Percentiles rank a stretch among this genome's conserved stretches.
Evolutionary conservation across 768 basidiomycete species (phyloP).

Genomic region (Phylloporus sp.): DNA sequence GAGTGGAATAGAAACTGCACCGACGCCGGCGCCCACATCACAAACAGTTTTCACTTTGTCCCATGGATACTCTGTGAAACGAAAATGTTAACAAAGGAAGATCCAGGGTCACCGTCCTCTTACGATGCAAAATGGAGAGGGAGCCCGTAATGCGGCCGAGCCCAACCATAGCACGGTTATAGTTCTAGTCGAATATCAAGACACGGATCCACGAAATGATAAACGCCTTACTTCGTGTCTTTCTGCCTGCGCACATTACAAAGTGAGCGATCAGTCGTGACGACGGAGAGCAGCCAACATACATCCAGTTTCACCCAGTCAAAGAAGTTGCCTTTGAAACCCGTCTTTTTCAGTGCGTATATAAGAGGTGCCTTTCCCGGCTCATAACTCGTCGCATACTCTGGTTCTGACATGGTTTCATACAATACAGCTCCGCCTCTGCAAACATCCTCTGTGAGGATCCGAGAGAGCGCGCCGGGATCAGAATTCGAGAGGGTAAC

Average conservation of each 20-base stretch:
- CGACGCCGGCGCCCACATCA: constrained; percentile 28
- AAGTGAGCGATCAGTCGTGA: neutral
- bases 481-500: constrained; percentile 17
- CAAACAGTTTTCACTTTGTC: constrained; percentile 21
- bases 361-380: constrained; percentile 20
- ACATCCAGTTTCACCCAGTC: constrained; percentile 24
- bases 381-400: constrained; percentile 21
- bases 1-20: constrained; percentile 25
- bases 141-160: constrained; percentile 16
- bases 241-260: constrained; percentile 7
- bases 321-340: constrained; percentile 16
- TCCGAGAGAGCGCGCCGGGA: constrained; percentile 7
- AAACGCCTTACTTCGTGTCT: constrained; percentile 12
- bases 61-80: constrained; percentile 26
- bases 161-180: constrained; percentile 24
- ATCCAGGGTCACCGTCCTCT: neutral
- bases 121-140: constrained; percentile 20
- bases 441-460: constrained; percentile 11
- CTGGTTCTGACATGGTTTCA: constrained; percentile 23
- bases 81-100: neutral
- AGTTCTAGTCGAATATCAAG: constrained; percentile 13
- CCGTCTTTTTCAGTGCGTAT: constrained; percentile 17
- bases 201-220: neutral
- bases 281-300: neutral
- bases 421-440: constrained; percentile 16